phyloP scores from a whole-genome alignment of 163 green algal genomes.

The Picocystis sp. region DNA sequence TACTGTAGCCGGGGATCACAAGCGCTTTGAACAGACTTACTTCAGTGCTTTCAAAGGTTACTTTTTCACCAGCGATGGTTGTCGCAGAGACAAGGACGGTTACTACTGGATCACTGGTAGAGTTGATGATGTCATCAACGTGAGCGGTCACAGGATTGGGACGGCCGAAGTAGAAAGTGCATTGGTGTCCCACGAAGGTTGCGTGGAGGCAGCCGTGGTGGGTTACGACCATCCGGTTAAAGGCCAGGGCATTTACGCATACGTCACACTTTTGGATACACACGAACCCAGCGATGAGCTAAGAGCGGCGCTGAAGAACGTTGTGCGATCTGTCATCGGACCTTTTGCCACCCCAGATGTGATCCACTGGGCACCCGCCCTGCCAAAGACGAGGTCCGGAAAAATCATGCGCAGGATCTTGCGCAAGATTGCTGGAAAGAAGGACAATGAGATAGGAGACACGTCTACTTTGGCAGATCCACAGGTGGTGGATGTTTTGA shows the following conservation, averaged over 20 bases:
- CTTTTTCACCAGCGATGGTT: constrained; percentile 83
- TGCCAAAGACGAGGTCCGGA: constrained; percentile 82
- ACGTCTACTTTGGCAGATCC: constrained; percentile 60
- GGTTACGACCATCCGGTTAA: constrained; percentile 74
- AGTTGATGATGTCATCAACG: constrained; percentile 93
- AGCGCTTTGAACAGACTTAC: constrained; percentile 68
- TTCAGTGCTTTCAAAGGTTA: constrained; percentile 62
- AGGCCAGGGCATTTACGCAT: constrained; percentile 88
- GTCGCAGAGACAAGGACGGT: constrained; percentile 61
- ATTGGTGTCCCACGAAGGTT: constrained; percentile 51
- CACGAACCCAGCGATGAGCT: constrained; percentile 18
- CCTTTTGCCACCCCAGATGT: constrained; percentile 79
- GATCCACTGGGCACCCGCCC: constrained; percentile 74
- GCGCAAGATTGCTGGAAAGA: constrained; percentile 41
- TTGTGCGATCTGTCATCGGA: constrained; percentile 45
- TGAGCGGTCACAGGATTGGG: constrained; percentile 68
- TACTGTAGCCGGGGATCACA: constrained; percentile 58
- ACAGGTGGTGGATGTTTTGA: too few species aligned
- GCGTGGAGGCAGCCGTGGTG: constrained; percentile 51
- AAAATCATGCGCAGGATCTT: constrained; percentile 96
- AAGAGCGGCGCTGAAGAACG: constrained; percentile 40
- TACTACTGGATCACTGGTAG: constrained; percentile 92
- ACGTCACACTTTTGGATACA: constrained; percentile 51
- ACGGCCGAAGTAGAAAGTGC: constrained; percentile 85
- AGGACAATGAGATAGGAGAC: constrained; percentile 70